A percentile compares a stretch with the other conserved stretches of the same genome.
Evolutionary conservation across 805 yeast species (phyloP).

Genomic region (Starmerella bombi): DNA sequence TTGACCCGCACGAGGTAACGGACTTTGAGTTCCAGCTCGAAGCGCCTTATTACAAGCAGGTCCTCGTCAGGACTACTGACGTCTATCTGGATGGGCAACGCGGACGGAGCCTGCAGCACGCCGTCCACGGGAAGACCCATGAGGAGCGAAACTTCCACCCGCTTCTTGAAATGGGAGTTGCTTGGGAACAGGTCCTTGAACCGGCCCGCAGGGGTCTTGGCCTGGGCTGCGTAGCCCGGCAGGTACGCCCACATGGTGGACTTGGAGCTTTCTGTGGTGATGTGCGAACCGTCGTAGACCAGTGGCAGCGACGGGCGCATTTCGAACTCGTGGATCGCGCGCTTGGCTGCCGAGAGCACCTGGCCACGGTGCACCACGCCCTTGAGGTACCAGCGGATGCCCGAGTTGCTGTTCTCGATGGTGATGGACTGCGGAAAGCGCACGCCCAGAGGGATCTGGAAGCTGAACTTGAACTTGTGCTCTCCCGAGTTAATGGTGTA

Average conservation of each 20-base stretch:
- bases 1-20: constrained; percentile 14
- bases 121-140: constrained; percentile 13
- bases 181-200: constrained; percentile 14
- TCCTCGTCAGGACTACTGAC: constrained; percentile 5
- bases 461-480: constrained; percentile 14
- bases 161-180: constrained; percentile 4
- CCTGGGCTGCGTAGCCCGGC: constrained; percentile 14
- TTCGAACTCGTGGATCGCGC: constrained; percentile 6
- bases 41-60: constrained; percentile 5
- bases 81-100: constrained; percentile 4
- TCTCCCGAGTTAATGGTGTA: constrained; percentile 15
- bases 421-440: constrained; percentile 13
- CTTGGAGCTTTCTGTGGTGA: neutral
- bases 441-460: constrained; percentile 13
- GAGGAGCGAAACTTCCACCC: constrained; percentile 3
- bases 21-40: constrained; percentile 11
- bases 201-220: constrained; percentile 11
- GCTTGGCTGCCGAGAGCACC: constrained; percentile 4
- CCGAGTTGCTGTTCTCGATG: constrained; percentile 9
- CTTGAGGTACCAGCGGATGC: constrained; percentile 18
- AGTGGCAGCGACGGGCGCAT: constrained; percentile 11
- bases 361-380: constrained; percentile 16
- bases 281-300: neutral
- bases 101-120: constrained; percentile 11
- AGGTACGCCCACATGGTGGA: constrained; percentile 1